A percentile compares a stretch with the other conserved stretches of the same genome.
These are phyloP conservation scores for Suhomyces vadensis DNA, from an alignment of 805 yeast species.

Conservation along the genomic window DNA sequence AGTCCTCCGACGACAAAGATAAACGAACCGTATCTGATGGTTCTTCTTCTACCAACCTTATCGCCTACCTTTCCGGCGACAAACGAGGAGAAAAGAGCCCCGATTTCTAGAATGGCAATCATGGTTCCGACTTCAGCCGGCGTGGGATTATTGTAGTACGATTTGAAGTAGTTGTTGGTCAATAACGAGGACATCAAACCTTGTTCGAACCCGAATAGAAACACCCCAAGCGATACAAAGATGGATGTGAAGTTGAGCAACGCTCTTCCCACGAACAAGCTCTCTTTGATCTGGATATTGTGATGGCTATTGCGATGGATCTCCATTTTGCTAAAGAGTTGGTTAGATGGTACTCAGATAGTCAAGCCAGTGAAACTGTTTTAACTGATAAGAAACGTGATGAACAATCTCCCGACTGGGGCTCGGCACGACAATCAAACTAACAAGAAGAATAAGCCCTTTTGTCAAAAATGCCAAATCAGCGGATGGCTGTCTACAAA, in stretches of 20 bases:
- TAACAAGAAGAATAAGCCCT: constrained; percentile 2
- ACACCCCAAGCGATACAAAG: constrained; percentile 46
- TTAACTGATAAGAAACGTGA: background rate
- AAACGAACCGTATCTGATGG: constrained; percentile 48
- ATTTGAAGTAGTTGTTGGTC: constrained; percentile 43
- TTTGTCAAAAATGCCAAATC: background rate
- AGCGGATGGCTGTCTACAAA: background rate
- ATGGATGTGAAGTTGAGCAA: constrained; percentile 45
- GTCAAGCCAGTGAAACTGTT: background rate
- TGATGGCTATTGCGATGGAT: constrained; percentile 13
- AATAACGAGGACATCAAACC: constrained; percentile 48
- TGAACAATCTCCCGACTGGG: background rate
- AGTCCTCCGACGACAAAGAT: constrained; percentile 52
- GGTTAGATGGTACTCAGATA: constrained; percentile 8
- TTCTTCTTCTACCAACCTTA: constrained; percentile 46
- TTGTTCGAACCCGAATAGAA: constrained; percentile 47
- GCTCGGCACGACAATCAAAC: constrained; percentile 2
- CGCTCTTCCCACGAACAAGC: constrained; percentile 40
- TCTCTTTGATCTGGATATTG: constrained; percentile 34
- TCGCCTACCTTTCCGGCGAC: constrained; percentile 51
- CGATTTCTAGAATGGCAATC: constrained; percentile 52
- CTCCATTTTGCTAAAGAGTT: constrained; percentile 1
- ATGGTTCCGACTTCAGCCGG: constrained; percentile 46
- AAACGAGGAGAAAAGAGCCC: constrained; percentile 51
- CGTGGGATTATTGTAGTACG: constrained; percentile 41